phyloP scores from a whole-genome alignment of 345 rosid genomes.

The Populus nigra region DNA sequence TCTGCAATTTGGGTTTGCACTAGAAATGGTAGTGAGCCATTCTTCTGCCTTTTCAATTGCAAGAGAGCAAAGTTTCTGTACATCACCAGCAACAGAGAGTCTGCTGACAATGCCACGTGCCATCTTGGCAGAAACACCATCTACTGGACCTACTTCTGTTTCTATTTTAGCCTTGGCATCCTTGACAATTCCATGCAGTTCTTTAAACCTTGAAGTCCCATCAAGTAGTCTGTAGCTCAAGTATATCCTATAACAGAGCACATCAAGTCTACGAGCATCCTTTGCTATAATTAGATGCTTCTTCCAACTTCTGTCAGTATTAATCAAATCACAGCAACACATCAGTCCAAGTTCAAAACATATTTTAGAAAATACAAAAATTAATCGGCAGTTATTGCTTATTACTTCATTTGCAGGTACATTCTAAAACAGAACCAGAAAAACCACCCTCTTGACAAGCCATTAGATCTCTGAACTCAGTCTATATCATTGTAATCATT shows the following conservation, averaged over 20 bases:
- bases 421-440: background rate
- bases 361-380: constrained; percentile 5
- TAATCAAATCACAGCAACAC: constrained; percentile 24
- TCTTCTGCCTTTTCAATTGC: constrained; percentile 72
- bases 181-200: constrained; percentile 58
- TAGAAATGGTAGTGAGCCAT: constrained; percentile 43
- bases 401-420: background rate
- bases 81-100: constrained; percentile 69
- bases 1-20: constrained; percentile 38
- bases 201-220: constrained; percentile 71
- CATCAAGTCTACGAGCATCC: constrained; percentile 88
- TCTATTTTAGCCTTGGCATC: constrained; percentile 75
- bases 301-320: constrained; percentile 74
- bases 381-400: background rate
- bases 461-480: background rate
- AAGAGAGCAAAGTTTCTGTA: constrained; percentile 69
- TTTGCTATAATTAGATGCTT: constrained; percentile 78
- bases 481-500: background rate
- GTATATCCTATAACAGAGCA: constrained; percentile 76
- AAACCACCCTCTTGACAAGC: background rate
- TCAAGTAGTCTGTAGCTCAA: constrained; percentile 74
- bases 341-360: constrained; percentile 14
- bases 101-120: constrained; percentile 88
- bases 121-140: constrained; percentile 64
- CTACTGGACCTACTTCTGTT: constrained; percentile 76